Base-by-base conservation (phyloP, 2,329 filamentous ascomycete genomes). In the Beauveria scarabaeidicola region DNA sequence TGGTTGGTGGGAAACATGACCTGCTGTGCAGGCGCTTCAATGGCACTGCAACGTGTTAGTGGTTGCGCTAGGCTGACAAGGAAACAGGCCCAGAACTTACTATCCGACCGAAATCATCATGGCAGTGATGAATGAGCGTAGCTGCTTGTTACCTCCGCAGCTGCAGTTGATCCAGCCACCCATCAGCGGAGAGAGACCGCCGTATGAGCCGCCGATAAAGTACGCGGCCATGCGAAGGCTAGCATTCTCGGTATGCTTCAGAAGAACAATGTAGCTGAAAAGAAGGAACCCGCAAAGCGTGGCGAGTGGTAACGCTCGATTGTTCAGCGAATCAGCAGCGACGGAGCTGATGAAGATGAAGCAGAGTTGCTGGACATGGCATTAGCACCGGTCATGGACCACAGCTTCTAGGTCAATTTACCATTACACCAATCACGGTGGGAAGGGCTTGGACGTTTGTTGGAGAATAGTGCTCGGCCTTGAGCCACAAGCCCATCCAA, bases 401-500 rank as follows among this genome's bases (percentile, higher is more conserved):
- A 15, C 2, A 15, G 5, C 8, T 15, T 29, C 5, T 3, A 3
- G 13, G 17, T 1, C 3, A 6, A 59, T 48, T 3, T 61, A 54
- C 46, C 9, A 25, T 50, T 2, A 38, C 55, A 15, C 50, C 41
- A n/a, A 59, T 44, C 9, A 50, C 60, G 1, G 55, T 61, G 27
- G 56, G 60, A 3, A 59, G 29, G n/a, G 60, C 43, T 17, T 61
- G 46, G 50, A 59, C 25, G n/a, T 61, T 36, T 10, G 53, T 27
- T 3, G 46, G n/a, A 17, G 21, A 15, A 17, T 48, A 56, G 15
- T 23, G 21, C 17, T 48, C 13, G 5, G 40, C 11, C 41, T 53
- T 58, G n/a, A 62, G 61, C 58, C 59, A 62, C 6, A 62, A 15
- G 11, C 59, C 59, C 53, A 62, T 61, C 61, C 61, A 62, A 13